Evolutionary conservation across 2,329 filamentous ascomycete species (phyloP).

Genomic region (Penicillium sp.): DNA sequence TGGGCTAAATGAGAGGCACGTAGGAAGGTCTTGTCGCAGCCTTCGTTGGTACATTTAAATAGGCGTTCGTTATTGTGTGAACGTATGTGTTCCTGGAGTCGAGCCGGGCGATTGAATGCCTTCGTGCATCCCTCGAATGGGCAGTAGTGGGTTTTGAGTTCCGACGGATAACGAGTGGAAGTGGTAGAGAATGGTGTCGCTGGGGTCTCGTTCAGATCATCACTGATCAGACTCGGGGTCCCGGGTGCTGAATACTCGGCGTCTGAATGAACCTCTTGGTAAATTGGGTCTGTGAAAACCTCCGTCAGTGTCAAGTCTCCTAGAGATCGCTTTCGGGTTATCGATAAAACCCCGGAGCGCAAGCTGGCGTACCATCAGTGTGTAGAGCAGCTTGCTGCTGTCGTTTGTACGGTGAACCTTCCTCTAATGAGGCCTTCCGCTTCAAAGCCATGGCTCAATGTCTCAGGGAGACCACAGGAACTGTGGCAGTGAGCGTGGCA

Average conservation of each 20-base stretch:
- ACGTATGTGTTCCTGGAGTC: constrained; percentile 77
- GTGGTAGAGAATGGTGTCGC: constrained; percentile 57
- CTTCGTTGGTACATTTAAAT: constrained; percentile 70
- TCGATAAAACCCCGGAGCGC: constrained; percentile 5
- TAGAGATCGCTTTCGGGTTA: background rate
- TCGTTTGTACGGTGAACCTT: constrained; percentile 34
- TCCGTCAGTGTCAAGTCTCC: constrained; percentile 26
- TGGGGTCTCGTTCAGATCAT: constrained; percentile 51
- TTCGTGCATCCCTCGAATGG: constrained; percentile 75
- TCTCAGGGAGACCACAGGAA: background rate
- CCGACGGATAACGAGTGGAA: constrained; percentile 61
- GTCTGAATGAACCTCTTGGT: constrained; percentile 40
- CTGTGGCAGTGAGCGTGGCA: background rate
- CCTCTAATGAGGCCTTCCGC: constrained; percentile 37
- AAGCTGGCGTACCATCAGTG: constrained; percentile 33
- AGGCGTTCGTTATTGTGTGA: constrained; percentile 86
- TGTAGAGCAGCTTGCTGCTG: constrained; percentile 32
- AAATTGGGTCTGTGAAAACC: constrained; percentile 40
- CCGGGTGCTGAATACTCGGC: constrained; percentile 36
- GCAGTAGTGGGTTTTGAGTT: constrained; percentile 77
- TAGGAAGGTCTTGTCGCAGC: constrained; percentile 81
- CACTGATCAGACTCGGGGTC: constrained; percentile 32
- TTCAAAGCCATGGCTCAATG: constrained; percentile 39
- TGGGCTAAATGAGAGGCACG: constrained; percentile 85
- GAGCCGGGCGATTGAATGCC: constrained; percentile 83